Conservation (phyloP, 352 stramenopile genomes). For the Phytopythium aichiense region DNA sequence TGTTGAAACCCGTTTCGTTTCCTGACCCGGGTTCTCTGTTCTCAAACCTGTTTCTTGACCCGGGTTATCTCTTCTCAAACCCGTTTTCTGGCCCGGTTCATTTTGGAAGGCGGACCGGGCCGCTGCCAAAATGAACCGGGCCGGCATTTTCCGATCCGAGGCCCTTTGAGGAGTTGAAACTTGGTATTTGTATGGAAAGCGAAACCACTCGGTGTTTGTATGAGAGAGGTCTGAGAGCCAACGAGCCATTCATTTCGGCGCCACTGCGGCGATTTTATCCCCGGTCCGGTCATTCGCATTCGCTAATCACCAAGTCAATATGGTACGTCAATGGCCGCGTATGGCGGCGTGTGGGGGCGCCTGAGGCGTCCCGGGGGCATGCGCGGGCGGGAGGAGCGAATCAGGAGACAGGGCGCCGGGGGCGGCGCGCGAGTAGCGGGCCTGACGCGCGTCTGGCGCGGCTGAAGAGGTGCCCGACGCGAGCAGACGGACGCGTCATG, state of each 20-base stretch:
- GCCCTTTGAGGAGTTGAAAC: neutral
- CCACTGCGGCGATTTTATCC: slow-evolving; percentile 21
- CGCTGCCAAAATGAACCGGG: neutral
- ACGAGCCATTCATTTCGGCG: slow-evolving; percentile 81
- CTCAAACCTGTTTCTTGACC: neutral
- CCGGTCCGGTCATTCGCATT: slow-evolving; percentile 70
- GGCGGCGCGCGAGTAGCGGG: neutral
- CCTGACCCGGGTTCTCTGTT: neutral
- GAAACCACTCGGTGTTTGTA: slow-evolving; percentile 39
- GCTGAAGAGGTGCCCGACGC: neutral
- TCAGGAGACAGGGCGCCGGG: slow-evolving; percentile 2
- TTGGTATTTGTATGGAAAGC: slow-evolving; percentile 33
- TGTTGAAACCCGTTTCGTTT: neutral
- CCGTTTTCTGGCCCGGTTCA: neutral
- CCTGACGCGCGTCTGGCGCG: neutral
- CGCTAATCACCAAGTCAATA: slow-evolving; percentile 88
- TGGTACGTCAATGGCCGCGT: slow-evolving; percentile 47
- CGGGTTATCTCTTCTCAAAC: too few relatives aligned
- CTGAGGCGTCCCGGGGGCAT: neutral
- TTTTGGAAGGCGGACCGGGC: neutral
- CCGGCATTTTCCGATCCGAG: neutral
- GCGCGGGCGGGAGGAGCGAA: slow-evolving; percentile 18
- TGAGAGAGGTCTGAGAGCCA: slow-evolving; percentile 36
- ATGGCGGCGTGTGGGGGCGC: neutral
- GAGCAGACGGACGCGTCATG: neutral